Evolutionary conservation across 768 basidiomycete genomes (phyloP), one percentile per base, ranked within the genome.

Genomic region (Pholiota microspora): DNA sequence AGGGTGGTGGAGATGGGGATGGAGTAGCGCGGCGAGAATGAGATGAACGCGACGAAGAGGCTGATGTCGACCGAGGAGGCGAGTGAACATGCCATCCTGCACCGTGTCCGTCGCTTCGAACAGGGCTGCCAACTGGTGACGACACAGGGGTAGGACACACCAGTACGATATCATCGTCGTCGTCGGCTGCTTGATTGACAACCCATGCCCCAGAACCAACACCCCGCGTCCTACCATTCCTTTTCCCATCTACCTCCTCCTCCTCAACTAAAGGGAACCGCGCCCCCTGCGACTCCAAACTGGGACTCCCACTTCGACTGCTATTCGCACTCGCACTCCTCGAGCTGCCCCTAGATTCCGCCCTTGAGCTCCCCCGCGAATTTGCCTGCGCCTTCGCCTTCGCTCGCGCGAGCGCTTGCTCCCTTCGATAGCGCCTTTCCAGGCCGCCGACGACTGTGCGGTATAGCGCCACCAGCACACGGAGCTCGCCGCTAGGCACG

Each of bases 221-320:
- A n/a, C n/a, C n/a, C n/a, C n/a, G n/a, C n/a, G n/a, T n/a, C n/a
- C n/a, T n/a, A n/a, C n/a, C n/a, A n/a, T n/a, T n/a, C n/a, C n/a
- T n/a, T 12, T 31, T 31, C 21, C 40, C 27, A 3, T 18, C 50
- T 27, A 29, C 28, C 13, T 18, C 50, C 4, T 42, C 51, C 28
- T 66, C 65, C 23, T 66, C 65, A 51, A 66, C 59, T 1, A 66
- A 45, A 2, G 65, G 65, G 29, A 66, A 64, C 23, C 56, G 40
- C 57, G 55, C 44, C n/a, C n/a, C n/a, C n/a, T n/a, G n/a, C 40
- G 12, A 29, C 49, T 13, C 40, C 45, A 29, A 28, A 49, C 27
- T 42, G 48, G 27, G 45, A 21, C 29, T 27, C 23, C 35, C 51
- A 35, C 44, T 44, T 29, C 23, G 12, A 13, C 32, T 27, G 29